phyloP scores from a whole-genome alignment of 2,329 filamentous ascomycete species.

The Ambrosiella xylebori region DNA sequence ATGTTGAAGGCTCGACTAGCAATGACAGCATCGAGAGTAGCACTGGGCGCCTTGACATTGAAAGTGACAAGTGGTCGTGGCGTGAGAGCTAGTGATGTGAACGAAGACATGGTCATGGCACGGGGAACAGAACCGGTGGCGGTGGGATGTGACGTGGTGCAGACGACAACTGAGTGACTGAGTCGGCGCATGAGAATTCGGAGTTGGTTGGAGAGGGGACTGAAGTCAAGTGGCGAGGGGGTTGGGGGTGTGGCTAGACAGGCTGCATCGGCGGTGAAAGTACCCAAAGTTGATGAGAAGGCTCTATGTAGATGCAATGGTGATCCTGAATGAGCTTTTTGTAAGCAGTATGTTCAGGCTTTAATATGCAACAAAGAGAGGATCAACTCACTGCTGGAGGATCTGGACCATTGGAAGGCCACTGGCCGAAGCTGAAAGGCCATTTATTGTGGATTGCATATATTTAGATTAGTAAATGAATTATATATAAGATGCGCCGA shows the following conservation, averaged over 20 bases:
- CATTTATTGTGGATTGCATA: not conserved
- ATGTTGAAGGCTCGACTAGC: constrained; percentile 32
- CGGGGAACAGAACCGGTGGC: constrained; percentile 19
- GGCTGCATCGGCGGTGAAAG: not conserved
- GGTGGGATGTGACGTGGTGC: constrained; percentile 26
- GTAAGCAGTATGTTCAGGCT: not conserved
- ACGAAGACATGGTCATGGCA: constrained; percentile 43
- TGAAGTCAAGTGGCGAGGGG: not conserved
- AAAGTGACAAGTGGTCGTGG: constrained; percentile 32
- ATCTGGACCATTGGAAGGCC: not conserved
- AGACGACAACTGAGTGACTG: constrained; percentile 37
- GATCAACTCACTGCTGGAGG: not conserved
- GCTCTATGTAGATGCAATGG: too few species aligned
- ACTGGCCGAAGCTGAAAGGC: not conserved
- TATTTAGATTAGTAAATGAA: not conserved
- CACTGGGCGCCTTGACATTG: constrained; percentile 39
- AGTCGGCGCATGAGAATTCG: constrained; percentile 37
- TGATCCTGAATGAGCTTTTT: not conserved
- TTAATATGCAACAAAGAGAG: not conserved
- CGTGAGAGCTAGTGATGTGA: constrained; percentile 36
- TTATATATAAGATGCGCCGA: not conserved
- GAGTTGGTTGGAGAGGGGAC: constrained; percentile 26
- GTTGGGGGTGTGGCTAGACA: not conserved
- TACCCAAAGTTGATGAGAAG: not conserved
- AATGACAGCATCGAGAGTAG: constrained; percentile 34